phyloP scores from a whole-genome alignment of 306 rosid genomes.

The Ormosia semicastrata region DNA sequence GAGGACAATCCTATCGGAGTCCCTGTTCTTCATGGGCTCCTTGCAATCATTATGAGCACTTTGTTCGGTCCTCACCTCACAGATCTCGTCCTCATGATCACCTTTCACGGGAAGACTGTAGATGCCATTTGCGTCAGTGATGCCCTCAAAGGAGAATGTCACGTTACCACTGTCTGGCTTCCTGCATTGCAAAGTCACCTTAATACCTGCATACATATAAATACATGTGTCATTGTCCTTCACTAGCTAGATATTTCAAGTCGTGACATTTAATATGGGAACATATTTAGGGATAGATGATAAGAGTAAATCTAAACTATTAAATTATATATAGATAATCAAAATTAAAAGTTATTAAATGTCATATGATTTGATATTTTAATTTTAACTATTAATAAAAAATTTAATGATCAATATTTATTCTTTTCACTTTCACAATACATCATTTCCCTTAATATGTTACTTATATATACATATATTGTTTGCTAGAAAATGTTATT shows the following conservation, averaged over 20 bases:
- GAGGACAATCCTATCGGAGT: slow-evolving; percentile 32
- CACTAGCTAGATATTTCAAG: too few relatives aligned
- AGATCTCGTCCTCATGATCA: slow-evolving; percentile 47
- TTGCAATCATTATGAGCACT: neutral
- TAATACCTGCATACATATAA: slow-evolving; percentile 25
- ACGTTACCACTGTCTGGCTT: neutral
- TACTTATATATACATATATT: too few relatives aligned
- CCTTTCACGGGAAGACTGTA: slow-evolving; percentile 22
- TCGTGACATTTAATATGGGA: too few relatives aligned
- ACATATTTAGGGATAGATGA: too few relatives aligned
- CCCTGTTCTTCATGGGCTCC: neutral
- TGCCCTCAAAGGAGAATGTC: neutral
- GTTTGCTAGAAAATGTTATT: neutral
- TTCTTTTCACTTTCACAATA: too few relatives aligned
- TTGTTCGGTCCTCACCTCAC: slow-evolving; percentile 15
- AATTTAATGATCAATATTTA: too few relatives aligned
- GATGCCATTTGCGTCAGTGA: slow-evolving; percentile 23
- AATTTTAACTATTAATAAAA: too few relatives aligned
- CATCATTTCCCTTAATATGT: too few relatives aligned
- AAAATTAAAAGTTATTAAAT: too few relatives aligned
- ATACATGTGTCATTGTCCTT: neutral
- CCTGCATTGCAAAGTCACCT: slow-evolving; percentile 31
- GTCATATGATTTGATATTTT: too few relatives aligned
- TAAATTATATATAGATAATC: too few relatives aligned
- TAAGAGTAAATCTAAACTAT: too few relatives aligned